Conservation (phyloP, 305 asterid species). For the Rubia tinctorum region DNA sequence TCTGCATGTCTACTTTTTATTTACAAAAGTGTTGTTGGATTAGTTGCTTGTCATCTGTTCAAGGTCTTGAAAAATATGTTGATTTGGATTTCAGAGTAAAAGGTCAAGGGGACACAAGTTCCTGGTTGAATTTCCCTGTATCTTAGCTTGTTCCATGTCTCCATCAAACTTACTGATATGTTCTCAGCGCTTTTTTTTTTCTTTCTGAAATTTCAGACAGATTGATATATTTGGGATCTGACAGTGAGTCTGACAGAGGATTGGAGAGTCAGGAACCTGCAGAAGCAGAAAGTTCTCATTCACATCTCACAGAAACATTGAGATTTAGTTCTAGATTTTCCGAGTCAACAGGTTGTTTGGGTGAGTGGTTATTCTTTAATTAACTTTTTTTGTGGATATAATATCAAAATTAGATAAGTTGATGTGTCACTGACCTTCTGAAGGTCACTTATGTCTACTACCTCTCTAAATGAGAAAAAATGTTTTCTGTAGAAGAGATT, state of each 20-base stretch:
- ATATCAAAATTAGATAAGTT: neutral
- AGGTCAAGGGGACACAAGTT: neutral
- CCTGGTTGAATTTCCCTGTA: neutral
- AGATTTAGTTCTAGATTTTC: constrained; percentile 33
- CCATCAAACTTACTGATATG: constrained; percentile 2
- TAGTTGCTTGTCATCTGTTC: neutral
- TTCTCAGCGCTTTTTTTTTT: constrained; percentile 10
- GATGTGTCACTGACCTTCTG: neutral
- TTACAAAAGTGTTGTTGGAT: neutral
- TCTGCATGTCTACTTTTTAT: neutral
- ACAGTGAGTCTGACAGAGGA: constrained; percentile 52
- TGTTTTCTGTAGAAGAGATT: constrained; percentile 28
- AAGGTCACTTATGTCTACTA: constrained; percentile 30
- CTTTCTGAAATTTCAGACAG: constrained; percentile 34
- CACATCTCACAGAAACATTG: constrained; percentile 30
- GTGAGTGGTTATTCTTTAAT: constrained; percentile 21
- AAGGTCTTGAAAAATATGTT: neutral
- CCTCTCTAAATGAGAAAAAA: constrained; percentile 24
- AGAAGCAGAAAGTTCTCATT: constrained; percentile 25
- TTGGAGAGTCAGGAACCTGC: constrained; percentile 28
- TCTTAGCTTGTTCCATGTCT: neutral
- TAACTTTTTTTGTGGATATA: neutral
- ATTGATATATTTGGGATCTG: constrained; percentile 70
- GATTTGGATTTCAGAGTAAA: neutral
- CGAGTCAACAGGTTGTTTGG: constrained; percentile 38